Evolutionary conservation across 1,284 basidiomycete species (phyloP).

Genomic region (Microbotryum intermedium): DNA sequence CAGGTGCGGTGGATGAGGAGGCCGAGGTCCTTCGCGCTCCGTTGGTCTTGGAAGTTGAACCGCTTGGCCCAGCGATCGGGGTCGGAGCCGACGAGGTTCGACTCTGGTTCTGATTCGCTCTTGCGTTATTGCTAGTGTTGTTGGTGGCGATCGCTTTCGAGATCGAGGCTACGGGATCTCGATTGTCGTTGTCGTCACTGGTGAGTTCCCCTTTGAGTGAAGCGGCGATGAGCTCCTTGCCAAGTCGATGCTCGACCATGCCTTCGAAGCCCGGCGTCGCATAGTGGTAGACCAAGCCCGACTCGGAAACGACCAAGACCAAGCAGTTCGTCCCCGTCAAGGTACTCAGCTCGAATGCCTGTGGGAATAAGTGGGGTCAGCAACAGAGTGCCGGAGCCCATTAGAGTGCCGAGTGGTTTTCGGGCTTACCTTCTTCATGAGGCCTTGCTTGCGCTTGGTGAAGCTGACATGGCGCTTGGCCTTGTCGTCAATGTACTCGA

Average conservation of each 20-base stretch:
- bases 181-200: not conserved
- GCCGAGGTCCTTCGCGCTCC: not conserved
- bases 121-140: too few relatives aligned
- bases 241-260: conserved; percentile 11
- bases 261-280: conserved; percentile 21
- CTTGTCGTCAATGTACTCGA: conserved; percentile 71
- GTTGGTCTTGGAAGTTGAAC: not conserved
- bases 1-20: not conserved
- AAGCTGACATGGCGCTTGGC: conserved; percentile 86
- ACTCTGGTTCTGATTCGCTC: not conserved
- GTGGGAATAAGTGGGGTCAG: conserved; percentile 10
- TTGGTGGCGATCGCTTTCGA: not conserved
- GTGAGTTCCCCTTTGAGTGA: conserved; percentile 17
- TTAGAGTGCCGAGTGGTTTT: not conserved
- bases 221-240: conserved; percentile 15
- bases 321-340: conserved; percentile 95
- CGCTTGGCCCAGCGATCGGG: not conserved
- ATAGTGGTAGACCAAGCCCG: conserved; percentile 62
- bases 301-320: conserved; percentile 93
- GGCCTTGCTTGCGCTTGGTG: conserved; percentile 98
- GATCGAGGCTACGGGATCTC: not conserved
- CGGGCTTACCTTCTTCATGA: conserved; percentile 90
- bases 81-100: not conserved
- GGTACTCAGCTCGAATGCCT: conserved; percentile 96
- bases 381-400: not conserved